Evolutionary conservation across 202 grass and related monocot species (phyloP).

Genomic region (Saccharum hybrid): DNA sequence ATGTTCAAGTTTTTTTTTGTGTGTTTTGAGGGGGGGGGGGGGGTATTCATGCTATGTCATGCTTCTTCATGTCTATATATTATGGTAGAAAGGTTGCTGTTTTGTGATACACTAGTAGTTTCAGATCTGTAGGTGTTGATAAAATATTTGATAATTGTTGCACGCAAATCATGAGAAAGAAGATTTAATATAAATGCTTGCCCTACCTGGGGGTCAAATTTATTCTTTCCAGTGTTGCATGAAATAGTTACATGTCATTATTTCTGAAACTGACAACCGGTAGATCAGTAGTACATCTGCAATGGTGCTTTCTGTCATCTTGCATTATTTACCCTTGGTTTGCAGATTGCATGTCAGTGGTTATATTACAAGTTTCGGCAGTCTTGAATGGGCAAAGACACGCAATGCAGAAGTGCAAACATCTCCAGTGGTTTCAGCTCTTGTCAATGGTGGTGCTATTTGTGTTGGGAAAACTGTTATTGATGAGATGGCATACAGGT

Average conservation of each 20-base stretch:
- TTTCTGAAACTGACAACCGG: constrained; percentile 20
- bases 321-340: constrained; percentile 46
- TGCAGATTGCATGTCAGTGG: constrained; percentile 82
- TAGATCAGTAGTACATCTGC: neutral
- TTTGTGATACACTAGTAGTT: neutral
- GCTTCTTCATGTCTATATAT: no score
- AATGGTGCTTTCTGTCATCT: constrained; percentile 12
- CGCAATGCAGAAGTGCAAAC: constrained; percentile 66
- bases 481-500: constrained; percentile 97
- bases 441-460: constrained; percentile 76
- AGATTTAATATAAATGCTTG: neutral
- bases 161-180: neutral
- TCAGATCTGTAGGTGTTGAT: neutral
- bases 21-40: neutral
- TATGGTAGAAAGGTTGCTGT: neutral
- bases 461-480: constrained; percentile 97
- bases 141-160: neutral
- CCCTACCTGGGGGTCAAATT: neutral
- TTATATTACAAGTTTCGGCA: constrained; percentile 83
- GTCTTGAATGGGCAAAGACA: constrained; percentile 71
- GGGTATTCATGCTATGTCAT: no score
- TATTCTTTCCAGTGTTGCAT: constrained; percentile 10
- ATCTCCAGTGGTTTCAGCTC: constrained; percentile 72
- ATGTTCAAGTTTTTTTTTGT: neutral
- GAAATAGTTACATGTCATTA: neutral